Percentiles rank a stretch among this genome's conserved stretches.
Conservation (phyloP, 1,139 yeast species). For the Hansenula lynferdii region DNA sequence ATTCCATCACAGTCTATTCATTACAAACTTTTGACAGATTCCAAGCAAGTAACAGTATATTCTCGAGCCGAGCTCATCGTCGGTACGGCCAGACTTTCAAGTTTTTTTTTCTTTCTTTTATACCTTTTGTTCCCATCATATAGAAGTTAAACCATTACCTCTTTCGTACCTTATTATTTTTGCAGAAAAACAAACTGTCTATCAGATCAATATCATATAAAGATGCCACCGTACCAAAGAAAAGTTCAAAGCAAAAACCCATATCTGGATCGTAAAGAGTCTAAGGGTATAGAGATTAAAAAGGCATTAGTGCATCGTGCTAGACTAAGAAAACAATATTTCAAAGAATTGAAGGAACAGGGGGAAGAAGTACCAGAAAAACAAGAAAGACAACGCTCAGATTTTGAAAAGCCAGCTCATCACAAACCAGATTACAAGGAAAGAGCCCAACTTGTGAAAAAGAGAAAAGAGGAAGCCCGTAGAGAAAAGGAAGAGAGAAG, state of each 20-base stretch:
- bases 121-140: too few species aligned
- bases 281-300: constrained; percentile 41
- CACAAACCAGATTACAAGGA: constrained; percentile 34
- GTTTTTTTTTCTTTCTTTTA: too few species aligned
- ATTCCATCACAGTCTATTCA: too few species aligned
- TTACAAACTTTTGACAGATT: too few species aligned
- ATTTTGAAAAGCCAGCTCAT: constrained; percentile 20
- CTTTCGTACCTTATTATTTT: too few species aligned
- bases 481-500: constrained; percentile 29
- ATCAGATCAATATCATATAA: too few species aligned
- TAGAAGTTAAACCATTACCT: too few species aligned
- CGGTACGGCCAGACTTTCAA: too few species aligned
- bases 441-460: constrained; percentile 40
- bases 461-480: constrained; percentile 33
- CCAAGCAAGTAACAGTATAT: too few species aligned
- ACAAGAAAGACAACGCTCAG: constrained; percentile 20
- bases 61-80: too few species aligned
- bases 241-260: constrained; percentile 17
- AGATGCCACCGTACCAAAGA: background rate
- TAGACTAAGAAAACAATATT: constrained; percentile 76
- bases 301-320: constrained; percentile 77
- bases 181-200: too few species aligned
- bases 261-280: constrained; percentile 20
- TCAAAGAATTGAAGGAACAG: constrained; percentile 73
- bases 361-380: constrained; percentile 45